Evolutionary conservation across 306 rosid genomes (phyloP), one percentile per base, ranked within the genome.

Genomic region (Argentina anserina): DNA sequence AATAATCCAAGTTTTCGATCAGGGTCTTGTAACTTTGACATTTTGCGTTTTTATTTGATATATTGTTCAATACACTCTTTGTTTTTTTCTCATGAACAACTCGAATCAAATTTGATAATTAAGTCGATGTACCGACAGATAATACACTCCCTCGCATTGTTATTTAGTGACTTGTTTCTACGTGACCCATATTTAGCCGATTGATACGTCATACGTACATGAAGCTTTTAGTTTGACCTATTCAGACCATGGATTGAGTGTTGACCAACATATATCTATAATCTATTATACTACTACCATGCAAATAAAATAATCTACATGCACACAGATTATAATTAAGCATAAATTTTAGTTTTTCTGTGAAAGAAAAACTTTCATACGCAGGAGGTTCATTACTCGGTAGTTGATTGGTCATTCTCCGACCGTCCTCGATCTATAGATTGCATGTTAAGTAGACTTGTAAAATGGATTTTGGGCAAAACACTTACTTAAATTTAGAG

Each of bases 201-300:
- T 21, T 21, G 10, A 33, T 33, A 47, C n/a, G n/a, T n/a, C n/a
- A n/a, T n/a, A n/a, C n/a, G n/a, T 10, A 41, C 31, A 12, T 23
- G n/a, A 73, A 63, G 63, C 71, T 49, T 65, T 50, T n/a, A n/a
- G n/a, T n/a, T n/a, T 67, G 79, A 67, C 79, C 37, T 56, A 33
- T 75, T 75, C 79, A 41, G 29, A 31, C 40, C 28, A 76, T 31
- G 31, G 15, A 23, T 10, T 21, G 53, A 47, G 53, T 46, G 67
- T 75, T 75, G 73, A 67, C 79, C 45, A 4, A 52, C 21, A 29
- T 75, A 18, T 47, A 47, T 3, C 6, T 14, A 45, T 45, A n/a
- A n/a, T n/a, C n/a, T n/a, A n/a, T n/a, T n/a, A 47, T 18, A 17
- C 53, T 43, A 43, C 3, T 47, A 47, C 53, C 53, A 17, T 47